These are phyloP conservation scores for Erucastrum elatum DNA, from an alignment of 345 rosid species.

Conservation along the genomic window DNA sequence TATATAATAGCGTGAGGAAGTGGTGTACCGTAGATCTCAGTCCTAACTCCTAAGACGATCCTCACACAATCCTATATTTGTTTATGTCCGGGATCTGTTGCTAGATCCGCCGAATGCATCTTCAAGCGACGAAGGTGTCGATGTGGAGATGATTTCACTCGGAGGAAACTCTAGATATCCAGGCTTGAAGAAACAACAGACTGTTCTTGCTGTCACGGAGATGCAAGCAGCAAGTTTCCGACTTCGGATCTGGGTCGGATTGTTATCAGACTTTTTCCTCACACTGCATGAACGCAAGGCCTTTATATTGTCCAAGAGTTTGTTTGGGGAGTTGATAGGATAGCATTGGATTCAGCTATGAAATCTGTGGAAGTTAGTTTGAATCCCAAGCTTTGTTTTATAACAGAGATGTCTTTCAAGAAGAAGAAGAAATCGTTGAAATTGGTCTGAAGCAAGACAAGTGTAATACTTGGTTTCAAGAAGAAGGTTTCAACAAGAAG, in stretches of 20 bases:
- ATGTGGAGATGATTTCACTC: constrained; percentile 13
- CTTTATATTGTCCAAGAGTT: constrained; percentile 42
- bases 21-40: not conserved
- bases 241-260: constrained; percentile 30
- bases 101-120: constrained; percentile 37
- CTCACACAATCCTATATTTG: not conserved
- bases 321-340: constrained; percentile 41
- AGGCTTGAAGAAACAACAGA: not conserved
- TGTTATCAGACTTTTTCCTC: constrained; percentile 35
- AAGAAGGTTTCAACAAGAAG: too few relatives aligned
- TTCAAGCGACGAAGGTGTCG: constrained; percentile 37
- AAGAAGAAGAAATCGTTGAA: too few relatives aligned
- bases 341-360: constrained; percentile 5
- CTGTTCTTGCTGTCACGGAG: not conserved
- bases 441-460: too few relatives aligned
- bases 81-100: constrained; percentile 1
- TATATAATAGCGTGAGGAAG: not conserved
- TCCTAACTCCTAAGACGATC: not conserved
- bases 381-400: too few relatives aligned
- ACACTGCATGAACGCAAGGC: constrained; percentile 43
- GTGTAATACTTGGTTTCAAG: too few relatives aligned
- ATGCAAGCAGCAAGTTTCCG: constrained; percentile 16
- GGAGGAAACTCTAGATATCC: not conserved
- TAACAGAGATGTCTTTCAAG: too few relatives aligned
- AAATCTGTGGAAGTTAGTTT: constrained; percentile 6